Evolutionary conservation across 2,329 filamentous ascomycete genomes (phyloP).

Genomic region (Daldinia sp.): DNA sequence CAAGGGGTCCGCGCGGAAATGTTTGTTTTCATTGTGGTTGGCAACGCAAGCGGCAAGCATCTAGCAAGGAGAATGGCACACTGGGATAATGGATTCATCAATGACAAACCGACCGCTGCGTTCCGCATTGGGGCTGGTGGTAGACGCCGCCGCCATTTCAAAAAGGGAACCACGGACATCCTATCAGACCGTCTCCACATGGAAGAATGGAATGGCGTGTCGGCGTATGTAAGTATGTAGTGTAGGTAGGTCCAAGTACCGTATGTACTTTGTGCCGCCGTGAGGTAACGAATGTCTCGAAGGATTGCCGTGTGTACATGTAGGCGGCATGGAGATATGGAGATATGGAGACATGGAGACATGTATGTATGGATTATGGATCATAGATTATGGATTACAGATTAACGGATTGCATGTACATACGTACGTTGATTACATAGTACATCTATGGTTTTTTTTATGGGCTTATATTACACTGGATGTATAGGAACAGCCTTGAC

Average conservation of each 20-base stretch:
- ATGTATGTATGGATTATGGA: not conserved
- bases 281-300: not conserved
- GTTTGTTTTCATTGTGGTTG: constrained; percentile 10
- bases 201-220: too few relatives aligned
- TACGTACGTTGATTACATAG: not conserved
- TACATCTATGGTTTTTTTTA: too few relatives aligned
- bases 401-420: too few relatives aligned
- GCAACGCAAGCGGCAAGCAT: constrained; percentile 16
- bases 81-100: constrained; percentile 15
- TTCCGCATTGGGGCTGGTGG: constrained; percentile 30
- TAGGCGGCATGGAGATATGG: too few relatives aligned
- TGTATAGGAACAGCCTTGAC: constrained; percentile 16
- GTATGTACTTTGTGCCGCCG: constrained; percentile 7
- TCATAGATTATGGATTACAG: too few relatives aligned
- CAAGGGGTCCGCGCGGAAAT: too few relatives aligned
- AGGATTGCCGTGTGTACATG: constrained; percentile 21
- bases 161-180: constrained; percentile 27
- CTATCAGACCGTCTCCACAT: constrained; percentile 30
- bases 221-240: not conserved
- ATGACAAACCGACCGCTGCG: constrained; percentile 20
- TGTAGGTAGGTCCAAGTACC: not conserved
- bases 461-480: not conserved
- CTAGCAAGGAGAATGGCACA: not conserved
- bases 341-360: too few relatives aligned
- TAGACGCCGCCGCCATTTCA: constrained; percentile 29